A percentile compares a stretch with the other conserved stretches of the same genome.
phyloP scores from a whole-genome alignment of 208 protist genomes.

The Zelonia costaricensis region DNA sequence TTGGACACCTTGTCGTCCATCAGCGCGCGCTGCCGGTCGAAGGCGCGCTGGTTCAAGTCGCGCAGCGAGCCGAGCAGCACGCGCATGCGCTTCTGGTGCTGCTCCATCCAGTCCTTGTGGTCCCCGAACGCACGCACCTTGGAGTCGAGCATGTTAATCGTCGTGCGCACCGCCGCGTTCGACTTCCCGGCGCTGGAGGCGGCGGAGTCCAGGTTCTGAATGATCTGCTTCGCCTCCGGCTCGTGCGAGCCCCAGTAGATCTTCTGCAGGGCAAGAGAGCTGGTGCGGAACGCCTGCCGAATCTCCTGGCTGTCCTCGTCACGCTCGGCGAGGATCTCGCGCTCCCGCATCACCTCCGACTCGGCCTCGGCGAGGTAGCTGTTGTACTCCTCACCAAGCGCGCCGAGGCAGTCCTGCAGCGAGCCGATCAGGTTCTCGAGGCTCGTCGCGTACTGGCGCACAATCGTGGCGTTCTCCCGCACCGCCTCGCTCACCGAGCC shows the following conservation, averaged over 20 bases:
- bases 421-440: conserved; percentile 71
- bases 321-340: conserved; percentile 52
- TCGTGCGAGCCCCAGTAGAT: conserved; percentile 69
- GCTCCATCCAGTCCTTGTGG: conserved; percentile 73
- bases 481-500: conserved; percentile 28
- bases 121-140: conserved; percentile 46
- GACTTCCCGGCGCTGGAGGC: conserved; percentile 57
- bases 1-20: conserved; percentile 49
- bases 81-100: conserved; percentile 62
- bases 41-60: conserved; percentile 57
- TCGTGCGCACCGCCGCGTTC: conserved; percentile 54
- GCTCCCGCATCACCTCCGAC: conserved; percentile 48
- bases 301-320: conserved; percentile 57
- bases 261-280: conserved; percentile 53
- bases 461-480: conserved; percentile 76
- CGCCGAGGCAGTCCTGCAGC: conserved; percentile 59
- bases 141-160: conserved; percentile 58
- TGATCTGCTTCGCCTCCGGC: conserved; percentile 47
- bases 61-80: conserved; percentile 59
- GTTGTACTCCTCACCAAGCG: conserved; percentile 63
- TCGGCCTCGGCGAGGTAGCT: conserved; percentile 46
- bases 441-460: conserved; percentile 73
- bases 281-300: conserved; percentile 56
- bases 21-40: conserved; percentile 54
- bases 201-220: conserved; percentile 56